Evolutionary conservation across 2,329 filamentous ascomycete genomes (phyloP), one percentile per base, ranked within the genome.

Genomic region (Achaetomium macrosporum): DNA sequence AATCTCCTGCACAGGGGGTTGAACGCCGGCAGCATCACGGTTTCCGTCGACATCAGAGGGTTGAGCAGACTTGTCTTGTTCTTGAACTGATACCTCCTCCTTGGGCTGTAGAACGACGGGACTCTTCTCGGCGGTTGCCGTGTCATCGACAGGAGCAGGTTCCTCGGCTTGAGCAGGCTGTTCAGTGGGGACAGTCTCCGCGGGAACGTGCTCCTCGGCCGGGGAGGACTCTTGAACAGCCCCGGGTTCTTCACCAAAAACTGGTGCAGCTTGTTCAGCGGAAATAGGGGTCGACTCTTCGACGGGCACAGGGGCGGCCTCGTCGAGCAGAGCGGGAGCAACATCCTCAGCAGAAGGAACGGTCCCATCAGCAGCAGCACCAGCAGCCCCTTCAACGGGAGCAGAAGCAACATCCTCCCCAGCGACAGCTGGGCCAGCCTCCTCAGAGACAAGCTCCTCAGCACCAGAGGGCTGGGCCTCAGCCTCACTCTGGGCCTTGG

Each of bases 401-500:
- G 19, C n/a, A n/a, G n/a, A 9, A n/a, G 12, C 37, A 41, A 20
- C 16, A 11, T 4, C 30, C 30, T 33, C 30, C 12, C 12, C 30
- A 12, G 30, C 30, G 30, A 33, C 30, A 16, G 31, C 17, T 12
- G 12, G 7, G 30, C 7, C 30, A 8, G 30, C 30, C 11, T 10
- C 9, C 25, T n/a, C n/a, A n/a, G n/a, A n/a, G n/a, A 13, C 39
- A 37, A 12, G 5, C 15, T 47, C 43, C 33, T 37, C 43, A n/a
- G 42, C 37, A 20, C 19, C 17, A 42, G 36, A 19, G 2, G 47
- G 16, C 42, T 50, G 42, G 16, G 44, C 17, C 8, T 51, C 43
- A 2, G 36, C 40, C 5, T 49, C 44, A 15, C 17, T 47, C 33
- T 41, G n/a, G n/a, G n/a, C 51, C 43, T 56, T 56, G 29, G 45